phyloP scores from a whole-genome alignment of 1,284 basidiomycete species.

The Coniophora puteana region DNA sequence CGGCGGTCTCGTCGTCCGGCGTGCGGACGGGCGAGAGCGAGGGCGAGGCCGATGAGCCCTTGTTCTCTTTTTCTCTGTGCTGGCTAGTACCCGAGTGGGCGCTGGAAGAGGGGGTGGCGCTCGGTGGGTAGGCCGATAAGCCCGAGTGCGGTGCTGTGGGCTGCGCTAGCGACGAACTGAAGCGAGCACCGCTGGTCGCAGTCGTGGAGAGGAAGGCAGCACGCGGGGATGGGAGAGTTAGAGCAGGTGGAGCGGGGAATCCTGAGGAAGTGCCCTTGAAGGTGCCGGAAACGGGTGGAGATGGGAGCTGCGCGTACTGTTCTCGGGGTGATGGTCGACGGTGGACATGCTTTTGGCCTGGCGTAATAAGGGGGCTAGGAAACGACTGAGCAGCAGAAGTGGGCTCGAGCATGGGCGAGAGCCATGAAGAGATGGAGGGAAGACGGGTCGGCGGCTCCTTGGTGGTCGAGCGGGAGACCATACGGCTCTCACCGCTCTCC shows the following conservation, averaged over 20 bases:
- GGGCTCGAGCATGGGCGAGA: conserved; percentile 25
- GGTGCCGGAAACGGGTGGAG: conserved; percentile 39
- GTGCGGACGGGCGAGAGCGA: conserved; percentile 41
- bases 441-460: conserved; percentile 32
- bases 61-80: conserved; percentile 9
- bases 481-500: conserved; percentile 11
- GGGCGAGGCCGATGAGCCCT: conserved; percentile 27
- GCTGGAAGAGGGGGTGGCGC: not conserved
- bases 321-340: no score
- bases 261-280: conserved; percentile 26
- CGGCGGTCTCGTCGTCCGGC: conserved; percentile 67
- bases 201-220: conserved; percentile 11
- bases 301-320: conserved; percentile 37
- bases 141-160: conserved; percentile 14
- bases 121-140: conserved; percentile 13
- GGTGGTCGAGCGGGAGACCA: conserved; percentile 9
- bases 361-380: conserved; percentile 12
- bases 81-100: not conserved
- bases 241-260: conserved; percentile 27
- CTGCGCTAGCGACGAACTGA: no score
- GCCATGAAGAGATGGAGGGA: conserved; percentile 46
- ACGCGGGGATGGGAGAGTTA: conserved; percentile 35
- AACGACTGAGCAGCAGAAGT: conserved; percentile 3
- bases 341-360: no score
- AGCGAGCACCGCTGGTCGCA: not conserved